These are phyloP conservation scores for Aristolochia contorta DNA, from an alignment of 164 flowering plant species.

Conservation along the genomic window DNA sequence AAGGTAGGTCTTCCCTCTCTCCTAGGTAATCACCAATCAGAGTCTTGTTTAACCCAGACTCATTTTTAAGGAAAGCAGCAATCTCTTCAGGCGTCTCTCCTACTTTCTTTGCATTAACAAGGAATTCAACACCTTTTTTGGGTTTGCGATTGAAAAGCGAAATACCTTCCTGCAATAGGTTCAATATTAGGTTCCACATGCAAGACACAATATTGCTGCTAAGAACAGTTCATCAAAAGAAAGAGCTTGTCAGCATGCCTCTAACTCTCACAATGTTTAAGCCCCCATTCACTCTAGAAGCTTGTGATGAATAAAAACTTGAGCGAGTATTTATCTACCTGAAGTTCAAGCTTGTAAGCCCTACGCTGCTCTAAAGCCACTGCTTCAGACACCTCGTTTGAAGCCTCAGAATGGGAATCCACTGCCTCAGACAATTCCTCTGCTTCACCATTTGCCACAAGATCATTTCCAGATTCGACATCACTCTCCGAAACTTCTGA, in stretches of 20 bases:
- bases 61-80: slow-evolving; percentile 70
- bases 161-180: slow-evolving; percentile 94
- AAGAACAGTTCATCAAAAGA: not conserved
- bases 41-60: slow-evolving; percentile 81
- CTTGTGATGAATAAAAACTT: not conserved
- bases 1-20: slow-evolving; percentile 84
- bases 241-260: not conserved
- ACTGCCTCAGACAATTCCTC: slow-evolving; percentile 73
- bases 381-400: slow-evolving; percentile 83
- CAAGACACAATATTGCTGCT: not conserved
- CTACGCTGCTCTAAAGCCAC: slow-evolving; percentile 87
- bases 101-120: slow-evolving; percentile 83
- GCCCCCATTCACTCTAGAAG: not conserved
- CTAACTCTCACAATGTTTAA: not conserved
- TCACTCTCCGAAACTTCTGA: slow-evolving; percentile 45
- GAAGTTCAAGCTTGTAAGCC: slow-evolving; percentile 99
- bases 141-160: slow-evolving; percentile 95
- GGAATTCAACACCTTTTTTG: slow-evolving; percentile 88
- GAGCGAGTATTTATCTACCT: slow-evolving; percentile 33
- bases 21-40: slow-evolving; percentile 97
- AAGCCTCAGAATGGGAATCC: slow-evolving; percentile 73
- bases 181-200: slow-evolving; percentile 23
- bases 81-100: slow-evolving; percentile 87
- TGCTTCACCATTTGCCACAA: slow-evolving; percentile 59
- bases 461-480: slow-evolving; percentile 40